These are phyloP conservation scores for Leersia perrieri DNA, from an alignment of 176 grass and related monocot genomes.

Conservation along the genomic window DNA sequence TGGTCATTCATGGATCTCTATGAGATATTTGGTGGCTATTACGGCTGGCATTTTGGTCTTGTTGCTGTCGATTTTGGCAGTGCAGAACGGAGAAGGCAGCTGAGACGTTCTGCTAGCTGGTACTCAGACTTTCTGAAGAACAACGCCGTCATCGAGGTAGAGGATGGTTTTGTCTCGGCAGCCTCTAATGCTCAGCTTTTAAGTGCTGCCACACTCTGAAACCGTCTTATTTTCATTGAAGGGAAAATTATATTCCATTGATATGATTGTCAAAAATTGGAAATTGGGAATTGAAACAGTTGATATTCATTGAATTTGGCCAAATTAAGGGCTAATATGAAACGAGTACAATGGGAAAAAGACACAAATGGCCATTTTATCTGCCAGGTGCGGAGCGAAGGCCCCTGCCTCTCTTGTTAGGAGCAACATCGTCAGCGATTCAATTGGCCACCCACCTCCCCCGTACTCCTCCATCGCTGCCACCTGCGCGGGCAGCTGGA, in stretches of 20 bases:
- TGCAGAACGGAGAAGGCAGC: constrained; percentile 27
- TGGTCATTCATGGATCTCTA: constrained; percentile 68
- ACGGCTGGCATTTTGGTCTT: constrained; percentile 24
- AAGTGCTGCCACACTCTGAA: neutral
- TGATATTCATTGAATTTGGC: too few species aligned
- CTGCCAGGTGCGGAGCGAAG: too few species aligned
- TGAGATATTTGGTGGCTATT: constrained; percentile 43
- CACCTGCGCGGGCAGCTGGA: too few species aligned
- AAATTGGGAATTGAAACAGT: too few species aligned
- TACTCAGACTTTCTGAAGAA: constrained; percentile 54
- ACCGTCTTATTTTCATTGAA: neutral
- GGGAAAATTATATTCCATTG: too few species aligned
- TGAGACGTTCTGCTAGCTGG: constrained; percentile 47
- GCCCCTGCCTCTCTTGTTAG: too few species aligned
- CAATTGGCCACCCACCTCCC: too few species aligned
- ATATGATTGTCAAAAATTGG: neutral
- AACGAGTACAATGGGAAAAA: too few species aligned
- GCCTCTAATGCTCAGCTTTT: neutral
- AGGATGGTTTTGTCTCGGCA: neutral
- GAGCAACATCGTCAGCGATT: too few species aligned
- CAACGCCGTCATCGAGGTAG: constrained; percentile 17
- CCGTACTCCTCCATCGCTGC: too few species aligned
- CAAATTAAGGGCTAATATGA: too few species aligned
- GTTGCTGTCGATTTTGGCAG: constrained; percentile 47
- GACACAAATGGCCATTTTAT: too few species aligned